A percentile compares a stretch with the other conserved stretches of the same genome.
These are phyloP conservation scores for Kwoniella europaea DNA, from an alignment of 768 basidiomycete species.

Conservation along the genomic window DNA sequence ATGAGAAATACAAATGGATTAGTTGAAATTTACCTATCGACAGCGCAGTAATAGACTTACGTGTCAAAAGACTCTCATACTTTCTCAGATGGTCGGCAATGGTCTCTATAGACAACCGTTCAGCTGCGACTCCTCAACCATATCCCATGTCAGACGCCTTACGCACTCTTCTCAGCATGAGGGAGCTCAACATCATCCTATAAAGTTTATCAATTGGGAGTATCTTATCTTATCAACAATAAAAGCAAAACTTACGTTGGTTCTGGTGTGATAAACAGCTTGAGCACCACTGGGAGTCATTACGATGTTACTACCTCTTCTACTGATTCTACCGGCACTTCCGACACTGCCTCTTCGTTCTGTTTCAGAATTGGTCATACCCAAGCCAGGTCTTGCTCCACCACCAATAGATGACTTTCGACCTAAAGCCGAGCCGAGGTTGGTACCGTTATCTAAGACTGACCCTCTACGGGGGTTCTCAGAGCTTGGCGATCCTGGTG, in stretches of 20 bases:
- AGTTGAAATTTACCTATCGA: neutral
- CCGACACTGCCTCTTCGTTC: conserved; percentile 35
- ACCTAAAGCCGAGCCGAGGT: conserved; percentile 42
- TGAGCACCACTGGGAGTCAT: conserved; percentile 75
- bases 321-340: conserved; percentile 32
- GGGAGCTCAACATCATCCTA: conserved; percentile 71
- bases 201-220: neutral
- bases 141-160: neutral
- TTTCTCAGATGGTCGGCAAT: conserved; percentile 93
- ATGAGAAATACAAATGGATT: conserved; percentile 58
- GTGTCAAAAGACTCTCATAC: conserved; percentile 79
- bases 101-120: conserved; percentile 60
- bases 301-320: conserved; percentile 65
- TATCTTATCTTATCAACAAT: neutral
- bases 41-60: conserved; percentile 24
- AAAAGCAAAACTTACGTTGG: conserved; percentile 66
- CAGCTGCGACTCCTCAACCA: conserved; percentile 1
- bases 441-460: conserved; percentile 51
- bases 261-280: conserved; percentile 83
- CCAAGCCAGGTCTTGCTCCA: conserved; percentile 23
- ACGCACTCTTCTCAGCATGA: conserved; percentile 84
- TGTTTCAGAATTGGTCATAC: conserved; percentile 23
- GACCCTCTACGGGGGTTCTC: conserved; percentile 9
- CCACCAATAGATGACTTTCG: conserved; percentile 36
- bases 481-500: conserved; percentile 16